These are phyloP conservation scores for Geotrichum cucujoidarum DNA, from an alignment of 1,139 yeast species.

Conservation along the genomic window DNA sequence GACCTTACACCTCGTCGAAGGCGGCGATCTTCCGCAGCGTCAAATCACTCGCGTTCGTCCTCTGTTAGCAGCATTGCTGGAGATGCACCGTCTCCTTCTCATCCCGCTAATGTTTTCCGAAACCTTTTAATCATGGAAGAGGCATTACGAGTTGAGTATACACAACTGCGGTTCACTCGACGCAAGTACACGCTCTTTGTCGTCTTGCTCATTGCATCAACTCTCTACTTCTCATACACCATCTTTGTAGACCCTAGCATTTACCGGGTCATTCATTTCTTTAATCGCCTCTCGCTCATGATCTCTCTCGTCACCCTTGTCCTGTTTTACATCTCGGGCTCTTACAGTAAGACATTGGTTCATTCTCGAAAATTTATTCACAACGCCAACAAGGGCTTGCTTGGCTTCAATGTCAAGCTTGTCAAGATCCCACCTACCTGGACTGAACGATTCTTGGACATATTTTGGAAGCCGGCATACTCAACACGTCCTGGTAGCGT, in stretches of 20 bases:
- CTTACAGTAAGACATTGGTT: slow-evolving; percentile 78
- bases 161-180: slow-evolving; percentile 63
- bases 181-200: slow-evolving; percentile 71
- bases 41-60: slow-evolving; percentile 14
- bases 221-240: slow-evolving; percentile 32
- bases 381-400: slow-evolving; percentile 78
- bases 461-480: slow-evolving; percentile 29
- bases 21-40: slow-evolving; percentile 17
- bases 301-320: slow-evolving; percentile 67
- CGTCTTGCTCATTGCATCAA: slow-evolving; percentile 42
- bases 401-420: slow-evolving; percentile 73
- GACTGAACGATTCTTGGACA: slow-evolving; percentile 40
- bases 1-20: slow-evolving; percentile 13
- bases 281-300: slow-evolving; percentile 55
- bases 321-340: slow-evolving; percentile 82
- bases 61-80: slow-evolving; percentile 10
- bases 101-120: slow-evolving; percentile 37
- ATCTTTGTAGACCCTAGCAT: slow-evolving; percentile 34
- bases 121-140: slow-evolving; percentile 81
- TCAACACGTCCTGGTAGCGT: slow-evolving; percentile 27
- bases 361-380: slow-evolving; percentile 72
- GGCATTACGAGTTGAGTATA: slow-evolving; percentile 71
- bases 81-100: slow-evolving; percentile 22
- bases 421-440: slow-evolving; percentile 64
- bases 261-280: slow-evolving; percentile 34